Evolutionary conservation across 306 rosid species (phyloP).

Genomic region (Abrus precatorius): DNA sequence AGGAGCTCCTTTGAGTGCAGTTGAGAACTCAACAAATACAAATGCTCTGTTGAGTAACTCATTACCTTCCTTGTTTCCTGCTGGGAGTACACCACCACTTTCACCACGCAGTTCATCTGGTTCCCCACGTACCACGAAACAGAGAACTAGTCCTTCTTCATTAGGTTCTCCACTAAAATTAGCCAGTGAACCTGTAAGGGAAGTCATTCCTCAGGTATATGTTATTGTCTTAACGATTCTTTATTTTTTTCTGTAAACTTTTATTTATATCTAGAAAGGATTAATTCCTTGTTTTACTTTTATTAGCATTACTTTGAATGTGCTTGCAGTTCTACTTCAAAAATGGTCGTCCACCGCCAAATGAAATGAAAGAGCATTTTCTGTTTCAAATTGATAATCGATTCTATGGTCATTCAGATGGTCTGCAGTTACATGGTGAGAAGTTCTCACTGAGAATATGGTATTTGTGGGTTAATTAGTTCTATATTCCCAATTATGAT

Average conservation of each 20-base stretch:
- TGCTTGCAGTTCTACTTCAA: conserved; percentile 78
- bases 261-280: conserved; percentile 22
- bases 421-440: conserved; percentile 76
- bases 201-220: conserved; percentile 81
- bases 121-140: conserved; percentile 75
- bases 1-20: conserved; percentile 58
- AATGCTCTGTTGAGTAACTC: conserved; percentile 58
- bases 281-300: conserved; percentile 35
- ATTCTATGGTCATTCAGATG: conserved; percentile 67
- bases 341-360: conserved; percentile 80
- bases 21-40: conserved; percentile 57
- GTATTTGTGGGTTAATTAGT: conserved; percentile 42
- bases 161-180: conserved; percentile 75
- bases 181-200: conserved; percentile 70
- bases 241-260: conserved; percentile 13
- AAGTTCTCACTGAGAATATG: conserved; percentile 37
- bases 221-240: conserved; percentile 32
- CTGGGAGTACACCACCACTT: conserved; percentile 82
- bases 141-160: conserved; percentile 74
- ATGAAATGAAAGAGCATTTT: conserved; percentile 67
- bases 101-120: conserved; percentile 87
- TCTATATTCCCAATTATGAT: conserved; percentile 22
- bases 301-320: conserved; percentile 37
- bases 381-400: conserved; percentile 58
- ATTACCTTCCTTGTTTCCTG: conserved; percentile 72